Percentiles rank a stretch among this genome's conserved stretches.
phyloP scores from a whole-genome alignment of 2,329 filamentous ascomycete species.

The Penicillium freii region DNA sequence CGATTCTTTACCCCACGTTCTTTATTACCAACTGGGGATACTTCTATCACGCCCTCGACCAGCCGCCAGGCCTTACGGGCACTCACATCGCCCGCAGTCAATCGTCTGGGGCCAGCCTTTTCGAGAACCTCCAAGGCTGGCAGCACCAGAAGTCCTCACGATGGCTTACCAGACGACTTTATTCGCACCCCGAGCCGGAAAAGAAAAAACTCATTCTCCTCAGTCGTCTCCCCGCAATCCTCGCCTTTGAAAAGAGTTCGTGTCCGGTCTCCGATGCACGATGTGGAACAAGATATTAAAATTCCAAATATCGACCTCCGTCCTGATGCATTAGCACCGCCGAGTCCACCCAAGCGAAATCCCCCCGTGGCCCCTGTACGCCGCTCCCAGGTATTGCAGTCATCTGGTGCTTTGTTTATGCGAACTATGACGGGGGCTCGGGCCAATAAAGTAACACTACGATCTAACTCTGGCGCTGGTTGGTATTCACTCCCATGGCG shows the following conservation, averaged over 20 bases:
- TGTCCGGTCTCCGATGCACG: slow-evolving; percentile 32
- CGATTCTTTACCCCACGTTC: slow-evolving; percentile 53
- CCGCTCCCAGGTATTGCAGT: slow-evolving; percentile 38
- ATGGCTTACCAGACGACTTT: slow-evolving; percentile 31
- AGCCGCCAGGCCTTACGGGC: slow-evolving; percentile 47
- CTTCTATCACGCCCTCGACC: slow-evolving; percentile 37
- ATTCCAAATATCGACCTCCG: slow-evolving; percentile 31
- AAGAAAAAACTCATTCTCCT: slow-evolving; percentile 47
- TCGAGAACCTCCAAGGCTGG: slow-evolving; percentile 37
- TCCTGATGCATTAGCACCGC: slow-evolving; percentile 17
- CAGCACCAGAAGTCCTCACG: slow-evolving; percentile 26
- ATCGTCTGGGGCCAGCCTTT: slow-evolving; percentile 44
- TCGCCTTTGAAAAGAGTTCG: slow-evolving; percentile 48
- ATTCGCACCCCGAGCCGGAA: slow-evolving; percentile 45
- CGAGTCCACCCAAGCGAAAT: slow-evolving; percentile 21
- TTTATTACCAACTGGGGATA: slow-evolving; percentile 36
- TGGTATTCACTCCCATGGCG: slow-evolving; percentile 17
- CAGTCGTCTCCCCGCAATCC: slow-evolving; percentile 49
- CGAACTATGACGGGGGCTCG: slow-evolving; percentile 35
- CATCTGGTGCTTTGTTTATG: slow-evolving; percentile 41
- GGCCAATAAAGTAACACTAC: slow-evolving; percentile 33
- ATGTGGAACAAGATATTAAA: slow-evolving; percentile 28
- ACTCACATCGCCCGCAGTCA: slow-evolving; percentile 45
- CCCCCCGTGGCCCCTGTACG: slow-evolving; percentile 34
- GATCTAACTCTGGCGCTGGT: slow-evolving; percentile 40